Evolutionary conservation across 2,329 filamentous ascomycete genomes (phyloP).

Genomic region (Penicillium sp.): DNA sequence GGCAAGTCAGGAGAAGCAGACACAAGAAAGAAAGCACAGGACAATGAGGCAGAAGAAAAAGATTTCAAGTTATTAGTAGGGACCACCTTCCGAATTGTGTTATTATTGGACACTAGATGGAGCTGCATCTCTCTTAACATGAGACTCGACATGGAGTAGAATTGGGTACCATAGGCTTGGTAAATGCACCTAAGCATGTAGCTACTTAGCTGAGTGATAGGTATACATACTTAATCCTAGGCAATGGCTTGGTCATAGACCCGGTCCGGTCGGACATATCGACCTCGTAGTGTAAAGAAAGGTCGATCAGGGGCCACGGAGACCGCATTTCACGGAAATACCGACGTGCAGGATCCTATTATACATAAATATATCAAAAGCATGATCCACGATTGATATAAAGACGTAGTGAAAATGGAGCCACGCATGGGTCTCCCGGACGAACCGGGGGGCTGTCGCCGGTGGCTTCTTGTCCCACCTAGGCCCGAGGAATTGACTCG

Average conservation of each 20-base stretch:
- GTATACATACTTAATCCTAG: neutral
- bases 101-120: too few relatives aligned
- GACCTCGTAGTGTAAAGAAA: neutral
- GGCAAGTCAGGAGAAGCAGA: neutral
- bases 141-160: constrained; percentile 18
- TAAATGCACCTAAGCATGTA: neutral
- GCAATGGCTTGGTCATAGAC: neutral
- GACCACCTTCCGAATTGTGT: neutral
- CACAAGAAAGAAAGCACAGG: neutral
- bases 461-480: constrained; percentile 1
- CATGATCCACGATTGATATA: constrained; percentile 17
- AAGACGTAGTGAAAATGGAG: constrained; percentile 14
- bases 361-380: constrained; percentile 6
- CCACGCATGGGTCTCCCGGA: constrained; percentile 7
- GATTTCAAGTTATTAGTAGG: neutral
- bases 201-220: neutral
- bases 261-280: neutral
- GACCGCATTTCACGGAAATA: neutral
- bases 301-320: constrained; percentile 4
- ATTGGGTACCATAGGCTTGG: neutral
- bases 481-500: neutral
- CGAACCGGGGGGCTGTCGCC: constrained; percentile 10
- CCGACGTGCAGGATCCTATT: neutral
- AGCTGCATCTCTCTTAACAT: constrained; percentile 4
- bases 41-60: constrained; percentile 7